phyloP scores from a whole-genome alignment of 768 basidiomycete species.

The Auriscalpium orientale region DNA sequence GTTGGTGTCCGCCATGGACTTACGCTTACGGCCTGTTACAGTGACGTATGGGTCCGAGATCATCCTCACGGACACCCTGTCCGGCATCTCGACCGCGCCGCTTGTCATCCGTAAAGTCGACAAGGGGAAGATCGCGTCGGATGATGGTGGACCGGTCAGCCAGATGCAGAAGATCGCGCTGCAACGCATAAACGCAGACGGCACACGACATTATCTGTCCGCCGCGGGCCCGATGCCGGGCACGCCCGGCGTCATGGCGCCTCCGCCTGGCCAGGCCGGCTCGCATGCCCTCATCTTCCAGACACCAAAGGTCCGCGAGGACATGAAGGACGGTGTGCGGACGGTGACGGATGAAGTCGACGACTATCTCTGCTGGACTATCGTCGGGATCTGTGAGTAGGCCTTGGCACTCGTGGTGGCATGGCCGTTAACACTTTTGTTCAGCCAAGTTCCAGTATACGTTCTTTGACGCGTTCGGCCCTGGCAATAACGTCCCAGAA shows the following conservation, averaged over 20 bases:
- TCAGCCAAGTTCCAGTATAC: conserved; percentile 90
- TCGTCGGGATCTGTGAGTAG: conserved; percentile 85
- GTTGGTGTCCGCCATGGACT: background rate
- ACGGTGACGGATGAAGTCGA: conserved; percentile 84
- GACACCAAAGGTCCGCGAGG: conserved; percentile 73
- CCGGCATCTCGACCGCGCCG: conserved; percentile 80
- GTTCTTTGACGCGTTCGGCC: conserved; percentile 85
- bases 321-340: conserved; percentile 69
- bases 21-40: background rate
- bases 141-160: conserved; percentile 87
- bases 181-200: conserved; percentile 74
- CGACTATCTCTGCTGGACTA: conserved; percentile 93
- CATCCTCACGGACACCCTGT: conserved; percentile 74
- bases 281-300: conserved; percentile 78
- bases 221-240: conserved; percentile 81
- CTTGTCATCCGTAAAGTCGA: conserved; percentile 89
- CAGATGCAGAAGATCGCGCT: conserved; percentile 97
- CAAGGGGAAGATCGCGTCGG: conserved; percentile 78
- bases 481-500: conserved; percentile 69
- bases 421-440: conserved; percentile 14
- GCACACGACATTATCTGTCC: conserved; percentile 79
- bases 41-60: conserved; percentile 92
- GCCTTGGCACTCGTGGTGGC: conserved; percentile 1
- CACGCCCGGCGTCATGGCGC: conserved; percentile 57
- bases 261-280: conserved; percentile 75